These are phyloP conservation scores for Ceriops tagal DNA, from an alignment of 345 rosid species.

Conservation along the genomic window DNA sequence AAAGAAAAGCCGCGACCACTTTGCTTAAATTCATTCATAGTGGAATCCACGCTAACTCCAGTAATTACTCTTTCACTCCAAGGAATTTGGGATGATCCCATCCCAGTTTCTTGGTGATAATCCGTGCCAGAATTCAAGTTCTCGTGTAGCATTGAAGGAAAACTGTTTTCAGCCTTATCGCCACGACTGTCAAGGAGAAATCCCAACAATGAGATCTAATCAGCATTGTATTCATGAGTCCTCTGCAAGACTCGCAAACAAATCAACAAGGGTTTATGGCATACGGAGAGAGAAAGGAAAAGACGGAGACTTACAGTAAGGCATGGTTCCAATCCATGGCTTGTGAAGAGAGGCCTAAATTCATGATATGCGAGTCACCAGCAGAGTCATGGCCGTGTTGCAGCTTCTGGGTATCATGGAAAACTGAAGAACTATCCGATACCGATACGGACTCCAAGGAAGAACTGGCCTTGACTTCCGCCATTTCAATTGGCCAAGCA, in stretches of 20 bases:
- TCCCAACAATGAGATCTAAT: background rate
- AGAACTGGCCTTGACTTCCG: slow-evolving; percentile 47
- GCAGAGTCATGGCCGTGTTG: slow-evolving; percentile 28
- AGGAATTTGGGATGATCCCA: slow-evolving; percentile 42
- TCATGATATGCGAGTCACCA: slow-evolving; percentile 70
- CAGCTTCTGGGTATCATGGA: slow-evolving; percentile 47
- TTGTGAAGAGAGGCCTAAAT: slow-evolving; percentile 79
- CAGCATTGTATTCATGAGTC: background rate
- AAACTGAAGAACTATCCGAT: slow-evolving; percentile 46
- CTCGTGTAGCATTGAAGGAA: slow-evolving; percentile 73
- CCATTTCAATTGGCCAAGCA: slow-evolving; percentile 54
- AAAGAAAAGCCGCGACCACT: slow-evolving; percentile 50
- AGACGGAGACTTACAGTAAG: slow-evolving; percentile 49
- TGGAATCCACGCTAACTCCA: slow-evolving; percentile 18
- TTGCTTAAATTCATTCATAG: slow-evolving; percentile 39
- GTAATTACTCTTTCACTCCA: slow-evolving; percentile 32
- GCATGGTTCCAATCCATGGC: slow-evolving; percentile 84
- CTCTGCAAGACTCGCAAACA: background rate
- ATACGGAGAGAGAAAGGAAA: background rate
- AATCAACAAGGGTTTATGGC: too few relatives aligned
- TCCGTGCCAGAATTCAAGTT: slow-evolving; percentile 47
- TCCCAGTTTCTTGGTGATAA: slow-evolving; percentile 38
- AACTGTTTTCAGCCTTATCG: slow-evolving; percentile 66
- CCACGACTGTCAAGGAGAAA: slow-evolving; percentile 39
- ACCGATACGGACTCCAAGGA: slow-evolving; percentile 53